phyloP scores from a whole-genome alignment of 345 rosid genomes.

The Draba incana region DNA sequence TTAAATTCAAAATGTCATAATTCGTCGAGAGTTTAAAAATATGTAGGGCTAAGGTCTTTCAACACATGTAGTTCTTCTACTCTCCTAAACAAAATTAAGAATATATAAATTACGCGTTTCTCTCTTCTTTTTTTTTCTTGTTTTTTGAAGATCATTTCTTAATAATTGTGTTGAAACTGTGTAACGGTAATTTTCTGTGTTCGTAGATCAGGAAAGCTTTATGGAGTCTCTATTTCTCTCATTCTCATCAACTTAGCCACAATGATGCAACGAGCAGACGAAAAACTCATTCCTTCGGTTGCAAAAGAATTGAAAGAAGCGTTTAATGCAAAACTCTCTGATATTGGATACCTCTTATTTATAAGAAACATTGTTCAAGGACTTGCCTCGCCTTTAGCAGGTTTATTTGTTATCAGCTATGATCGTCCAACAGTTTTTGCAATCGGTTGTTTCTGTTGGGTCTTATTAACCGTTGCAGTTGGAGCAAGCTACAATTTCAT shows the following conservation, averaged over 20 bases:
- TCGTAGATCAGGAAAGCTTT: slow-evolving; percentile 62
- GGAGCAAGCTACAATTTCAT: slow-evolving; percentile 65
- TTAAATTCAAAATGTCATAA: too few relatives aligned
- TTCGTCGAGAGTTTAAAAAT: too few relatives aligned
- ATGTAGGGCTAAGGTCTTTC: neutral
- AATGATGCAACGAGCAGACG: slow-evolving; percentile 91
- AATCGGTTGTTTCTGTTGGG: slow-evolving; percentile 79
- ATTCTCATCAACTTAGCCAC: slow-evolving; percentile 82
- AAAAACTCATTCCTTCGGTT: slow-evolving; percentile 80
- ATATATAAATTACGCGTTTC: neutral
- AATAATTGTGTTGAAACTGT: neutral
- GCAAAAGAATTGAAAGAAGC: slow-evolving; percentile 91
- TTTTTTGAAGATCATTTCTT: neutral
- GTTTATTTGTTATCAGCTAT: slow-evolving; percentile 65
- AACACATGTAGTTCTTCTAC: neutral
- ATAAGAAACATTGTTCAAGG: slow-evolving; percentile 88
- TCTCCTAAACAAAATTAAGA: neutral
- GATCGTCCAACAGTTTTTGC: slow-evolving; percentile 82
- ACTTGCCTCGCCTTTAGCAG: slow-evolving; percentile 75
- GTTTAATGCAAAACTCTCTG: slow-evolving; percentile 73
- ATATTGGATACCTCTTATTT: slow-evolving; percentile 79
- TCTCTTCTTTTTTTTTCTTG: neutral
- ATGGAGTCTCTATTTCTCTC: slow-evolving; percentile 77
- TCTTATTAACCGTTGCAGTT: slow-evolving; percentile 76
- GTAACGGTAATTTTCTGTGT: slow-evolving; percentile 6